These are phyloP conservation scores for Chlorella sp. DNA, from an alignment of 139 green algal genomes.

Conservation along the genomic window DNA sequence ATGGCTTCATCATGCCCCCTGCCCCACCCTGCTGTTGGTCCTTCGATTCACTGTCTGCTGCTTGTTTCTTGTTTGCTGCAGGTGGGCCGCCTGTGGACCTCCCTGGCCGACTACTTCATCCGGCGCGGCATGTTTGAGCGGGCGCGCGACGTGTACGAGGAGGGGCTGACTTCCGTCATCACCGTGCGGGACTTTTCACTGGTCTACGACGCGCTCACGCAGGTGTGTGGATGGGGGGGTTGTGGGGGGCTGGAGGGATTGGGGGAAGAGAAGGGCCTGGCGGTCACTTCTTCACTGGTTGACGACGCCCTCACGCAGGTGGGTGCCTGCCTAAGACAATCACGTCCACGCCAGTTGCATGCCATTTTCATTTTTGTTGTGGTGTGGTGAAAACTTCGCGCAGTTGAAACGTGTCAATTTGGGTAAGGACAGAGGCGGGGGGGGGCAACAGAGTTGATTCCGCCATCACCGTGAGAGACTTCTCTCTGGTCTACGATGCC, in stretches of 20 bases:
- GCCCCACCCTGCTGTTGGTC: neutral
- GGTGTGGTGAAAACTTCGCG: no score
- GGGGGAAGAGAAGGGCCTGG: no score
- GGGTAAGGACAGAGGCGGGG: no score
- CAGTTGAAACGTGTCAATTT: no score
- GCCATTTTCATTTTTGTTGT: neutral
- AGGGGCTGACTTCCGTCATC: constrained; percentile 78
- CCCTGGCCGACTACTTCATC: constrained; percentile 98
- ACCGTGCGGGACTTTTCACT: constrained; percentile 92
- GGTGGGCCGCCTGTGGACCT: constrained; percentile 30
- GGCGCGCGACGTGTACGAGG: constrained; percentile 97
- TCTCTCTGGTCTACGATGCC: constrained; percentile 97
- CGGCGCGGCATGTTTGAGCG: constrained; percentile 92
- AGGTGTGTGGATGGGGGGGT: neutral
- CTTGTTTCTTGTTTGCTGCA: neutral
- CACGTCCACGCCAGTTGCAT: neutral
- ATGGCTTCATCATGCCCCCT: no score
- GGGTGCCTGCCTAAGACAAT: neutral
- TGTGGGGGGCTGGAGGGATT: neutral
- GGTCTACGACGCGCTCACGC: constrained; percentile 96
- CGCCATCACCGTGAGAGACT: constrained; percentile 82
- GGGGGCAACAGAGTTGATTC: no score
- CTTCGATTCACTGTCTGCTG: neutral
- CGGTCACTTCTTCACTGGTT: no score
- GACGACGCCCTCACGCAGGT: neutral